phyloP scores from a whole-genome alignment of 2,329 filamentous ascomycete genomes.

The Penicillium sp. region DNA sequence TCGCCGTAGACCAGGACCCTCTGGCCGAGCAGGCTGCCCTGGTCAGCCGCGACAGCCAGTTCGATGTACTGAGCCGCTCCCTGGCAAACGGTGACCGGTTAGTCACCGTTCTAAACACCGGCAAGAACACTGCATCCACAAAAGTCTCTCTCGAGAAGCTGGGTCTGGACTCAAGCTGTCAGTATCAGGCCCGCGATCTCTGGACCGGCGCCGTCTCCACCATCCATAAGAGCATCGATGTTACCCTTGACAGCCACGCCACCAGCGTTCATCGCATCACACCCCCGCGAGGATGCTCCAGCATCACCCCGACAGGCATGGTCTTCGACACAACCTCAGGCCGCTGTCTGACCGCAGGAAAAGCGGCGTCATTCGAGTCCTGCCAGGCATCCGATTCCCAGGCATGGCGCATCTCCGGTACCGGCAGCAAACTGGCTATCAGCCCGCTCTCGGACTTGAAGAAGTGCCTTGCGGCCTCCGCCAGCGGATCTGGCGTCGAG shows the following conservation, averaged over 20 bases:
- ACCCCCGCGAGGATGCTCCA: conserved; percentile 23
- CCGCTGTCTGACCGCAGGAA: conserved; percentile 42
- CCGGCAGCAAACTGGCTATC: conserved; percentile 33
- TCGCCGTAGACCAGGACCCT: conserved; percentile 45
- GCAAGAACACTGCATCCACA: conserved; percentile 27
- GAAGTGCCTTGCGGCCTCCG: conserved; percentile 33
- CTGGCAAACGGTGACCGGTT: conserved; percentile 49
- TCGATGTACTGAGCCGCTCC: conserved; percentile 50
- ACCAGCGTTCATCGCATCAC: conserved; percentile 47
- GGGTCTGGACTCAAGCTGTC: conserved; percentile 34
- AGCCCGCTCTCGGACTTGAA: conserved; percentile 37
- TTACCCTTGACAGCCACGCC: conserved; percentile 39
- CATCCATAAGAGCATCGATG: conserved; percentile 24
- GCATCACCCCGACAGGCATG: conserved; percentile 46
- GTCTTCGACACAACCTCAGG: conserved; percentile 52
- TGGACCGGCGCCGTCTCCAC: conserved; percentile 40
- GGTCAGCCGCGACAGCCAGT: conserved; percentile 44
- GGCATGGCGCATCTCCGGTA: conserved; percentile 40
- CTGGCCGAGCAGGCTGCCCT: conserved; percentile 49
- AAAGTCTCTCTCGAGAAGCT: conserved; percentile 37
- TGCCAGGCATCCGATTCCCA: conserved; percentile 44
- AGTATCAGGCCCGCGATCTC: conserved; percentile 42
- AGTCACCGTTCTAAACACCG: conserved; percentile 49
- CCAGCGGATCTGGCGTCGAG: conserved; percentile 10
- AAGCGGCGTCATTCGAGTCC: conserved; percentile 32